A percentile compares a stretch with the other conserved stretches of the same genome.
Evolutionary conservation across 2,329 filamentous ascomycete species (phyloP).

Genomic region (Pseudogymnoascus sp.): DNA sequence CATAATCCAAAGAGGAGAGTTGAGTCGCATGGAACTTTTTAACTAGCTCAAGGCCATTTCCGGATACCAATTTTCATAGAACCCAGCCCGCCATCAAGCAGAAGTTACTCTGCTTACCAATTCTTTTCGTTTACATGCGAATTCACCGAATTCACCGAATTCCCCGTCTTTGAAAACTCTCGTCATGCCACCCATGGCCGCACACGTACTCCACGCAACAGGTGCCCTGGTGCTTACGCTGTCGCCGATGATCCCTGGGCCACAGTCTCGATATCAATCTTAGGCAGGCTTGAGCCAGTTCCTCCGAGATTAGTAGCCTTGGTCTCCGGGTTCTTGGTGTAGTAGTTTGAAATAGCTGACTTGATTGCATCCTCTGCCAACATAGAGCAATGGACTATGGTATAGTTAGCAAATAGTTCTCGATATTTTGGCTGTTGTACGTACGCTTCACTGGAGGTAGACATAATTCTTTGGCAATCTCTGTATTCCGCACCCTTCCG

Average conservation of each 20-base stretch:
- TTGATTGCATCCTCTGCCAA: constrained; percentile 89
- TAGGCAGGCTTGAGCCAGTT: constrained; percentile 60
- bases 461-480: constrained; percentile 95
- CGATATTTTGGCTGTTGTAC: constrained; percentile 29
- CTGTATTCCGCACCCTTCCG: constrained; percentile 85
- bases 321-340: constrained; percentile 78
- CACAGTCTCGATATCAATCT: constrained; percentile 52
- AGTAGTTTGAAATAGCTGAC: constrained; percentile 83
- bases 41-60: neutral
- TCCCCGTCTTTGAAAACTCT: neutral
- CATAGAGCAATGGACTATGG: constrained; percentile 79
- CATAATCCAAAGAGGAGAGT: constrained; percentile 5
- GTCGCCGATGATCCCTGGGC: constrained; percentile 34
- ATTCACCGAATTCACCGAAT: neutral
- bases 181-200: neutral
- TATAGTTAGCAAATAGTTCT: constrained; percentile 21
- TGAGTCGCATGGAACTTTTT: neutral
- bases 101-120: neutral
- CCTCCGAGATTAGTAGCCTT: constrained; percentile 68
- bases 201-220: neutral
- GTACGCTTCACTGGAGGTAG: constrained; percentile 78
- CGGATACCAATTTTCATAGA: constrained; percentile 4
- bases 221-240: constrained; percentile 6
- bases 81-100: constrained; percentile 7
- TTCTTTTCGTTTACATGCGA: constrained; percentile 3